Conservation (phyloP, 2,329 filamentous ascomycete species). For the Ophiocordyceps australis region DNA sequence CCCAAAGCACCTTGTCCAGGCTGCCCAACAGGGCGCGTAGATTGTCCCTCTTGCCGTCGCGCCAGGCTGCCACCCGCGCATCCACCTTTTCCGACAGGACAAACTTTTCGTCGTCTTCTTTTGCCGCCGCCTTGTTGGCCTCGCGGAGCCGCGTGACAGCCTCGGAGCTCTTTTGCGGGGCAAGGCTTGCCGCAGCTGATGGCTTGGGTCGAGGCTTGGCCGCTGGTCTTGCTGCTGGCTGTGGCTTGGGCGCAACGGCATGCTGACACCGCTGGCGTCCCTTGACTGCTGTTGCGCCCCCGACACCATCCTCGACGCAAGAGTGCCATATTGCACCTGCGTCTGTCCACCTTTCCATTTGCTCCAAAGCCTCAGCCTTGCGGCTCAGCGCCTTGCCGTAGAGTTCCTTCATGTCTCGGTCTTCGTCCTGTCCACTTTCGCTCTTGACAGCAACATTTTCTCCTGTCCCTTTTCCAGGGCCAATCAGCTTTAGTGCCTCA, state of each 20-base stretch:
- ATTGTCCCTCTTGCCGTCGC: constrained; percentile 84
- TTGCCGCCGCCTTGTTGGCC: constrained; percentile 72
- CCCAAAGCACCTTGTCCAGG: constrained; percentile 80
- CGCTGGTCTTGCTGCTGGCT: constrained; percentile 23
- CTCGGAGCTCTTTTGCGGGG: constrained; percentile 39
- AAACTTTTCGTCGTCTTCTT: constrained; percentile 83
- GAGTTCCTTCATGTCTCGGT: constrained; percentile 80
- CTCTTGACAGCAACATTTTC: constrained; percentile 58
- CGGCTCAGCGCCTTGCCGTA: constrained; percentile 87
- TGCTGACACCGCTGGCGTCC: constrained; percentile 82
- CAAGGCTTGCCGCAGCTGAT: constrained; percentile 16
- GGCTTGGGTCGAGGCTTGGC: constrained; percentile 27
- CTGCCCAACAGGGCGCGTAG: constrained; percentile 73
- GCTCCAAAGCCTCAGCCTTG: constrained; percentile 88
- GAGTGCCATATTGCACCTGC: constrained; percentile 64
- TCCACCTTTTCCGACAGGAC: constrained; percentile 75
- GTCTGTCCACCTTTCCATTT: constrained; percentile 86
- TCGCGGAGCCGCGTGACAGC: constrained; percentile 69
- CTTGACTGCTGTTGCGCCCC: constrained; percentile 68
- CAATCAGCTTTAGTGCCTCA: constrained; percentile 61
- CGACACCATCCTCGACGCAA: constrained; percentile 70
- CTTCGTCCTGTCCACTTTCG: constrained; percentile 34
- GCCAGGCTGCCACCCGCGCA: constrained; percentile 61
- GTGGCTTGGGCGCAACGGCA: constrained; percentile 55
- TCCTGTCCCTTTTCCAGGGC: constrained; percentile 56